phyloP scores from a whole-genome alignment of 2,329 filamentous ascomycete species.

The Blumeria graminis region DNA sequence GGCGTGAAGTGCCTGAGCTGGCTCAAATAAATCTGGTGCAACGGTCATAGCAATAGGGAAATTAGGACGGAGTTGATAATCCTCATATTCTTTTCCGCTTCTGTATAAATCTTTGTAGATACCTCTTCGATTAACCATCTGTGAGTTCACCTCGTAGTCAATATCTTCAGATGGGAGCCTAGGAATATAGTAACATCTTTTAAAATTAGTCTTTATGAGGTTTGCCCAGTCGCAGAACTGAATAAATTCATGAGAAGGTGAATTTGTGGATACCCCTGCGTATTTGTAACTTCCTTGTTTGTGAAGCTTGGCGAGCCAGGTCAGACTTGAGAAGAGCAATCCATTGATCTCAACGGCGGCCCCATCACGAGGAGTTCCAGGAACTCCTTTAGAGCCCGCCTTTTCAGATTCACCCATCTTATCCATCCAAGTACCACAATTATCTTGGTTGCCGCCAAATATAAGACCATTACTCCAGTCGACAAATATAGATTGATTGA shows the following conservation, averaged over 20 bases:
- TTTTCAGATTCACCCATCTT: conserved; percentile 98
- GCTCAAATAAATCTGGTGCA: conserved; percentile 66
- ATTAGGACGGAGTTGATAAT: conserved; percentile 88
- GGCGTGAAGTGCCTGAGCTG: conserved; percentile 52
- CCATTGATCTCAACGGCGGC: conserved; percentile 90
- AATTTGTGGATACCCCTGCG: conserved; percentile 42
- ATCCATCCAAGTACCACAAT: conserved; percentile 99
- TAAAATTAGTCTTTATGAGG: conserved; percentile 65
- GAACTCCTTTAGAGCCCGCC: conserved; percentile 76
- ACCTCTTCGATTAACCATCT: conserved; percentile 66
- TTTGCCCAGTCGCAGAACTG: conserved; percentile 57
- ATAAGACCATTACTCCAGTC: conserved; percentile 84
- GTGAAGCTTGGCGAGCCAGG: conserved; percentile 50
- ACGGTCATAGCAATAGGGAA: conserved; percentile 92
- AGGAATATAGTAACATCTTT: conserved; percentile 78
- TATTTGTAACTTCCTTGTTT: conserved; percentile 47
- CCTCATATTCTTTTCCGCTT: conserved; percentile 86
- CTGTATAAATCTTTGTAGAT: conserved; percentile 96
- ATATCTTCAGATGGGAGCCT: conserved; percentile 40
- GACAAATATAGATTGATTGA: conserved; percentile 73
- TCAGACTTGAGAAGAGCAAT: conserved; percentile 68
- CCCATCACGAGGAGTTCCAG: conserved; percentile 89
- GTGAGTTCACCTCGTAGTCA: conserved; percentile 57
- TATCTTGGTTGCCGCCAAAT: conserved; percentile 79
- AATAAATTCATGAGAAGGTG: conserved; percentile 27